Base-by-base conservation (phyloP, 768 basidiomycete genomes). In the Rhizopogon roseolus region DNA sequence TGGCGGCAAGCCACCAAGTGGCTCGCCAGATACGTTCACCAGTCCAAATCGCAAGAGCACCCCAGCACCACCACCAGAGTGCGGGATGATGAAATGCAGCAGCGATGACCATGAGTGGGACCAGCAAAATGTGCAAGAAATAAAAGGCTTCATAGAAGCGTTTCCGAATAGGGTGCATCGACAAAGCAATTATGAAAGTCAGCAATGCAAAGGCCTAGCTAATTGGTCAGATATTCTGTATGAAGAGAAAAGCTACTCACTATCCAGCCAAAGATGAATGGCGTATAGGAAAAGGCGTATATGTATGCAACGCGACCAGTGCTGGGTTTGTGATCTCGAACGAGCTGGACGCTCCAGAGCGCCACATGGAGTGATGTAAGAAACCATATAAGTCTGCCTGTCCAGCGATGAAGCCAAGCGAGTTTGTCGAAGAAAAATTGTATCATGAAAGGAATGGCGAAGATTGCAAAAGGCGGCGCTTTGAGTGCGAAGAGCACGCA, bases 351-450 rank as follows among this genome's bases (percentile, higher is more conserved):
- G 53, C 81, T 82, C 90, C 89, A 92, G 1, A 85, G 68, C 2
- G 68, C 73, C 32, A 85, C 81, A 64, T 92, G 89, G 3, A 81
- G 58, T 3, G 77, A 65, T 6, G 80, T 77, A 50, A 87, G 65
- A 44, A 82, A 64, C 82, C 86, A 92, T 19, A 90, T 76, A 41
- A 90, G 68, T 50, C 88, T 74, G 2, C 85, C 90, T 4, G 79
- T 71, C 83, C 88, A 88, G 27, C 80, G 79, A 66, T 91, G 90
- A 6, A 90, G 70, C 68, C 81, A 76, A 5, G 81, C 77, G 9
- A 90, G 79, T 64, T 88, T 88, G 73, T 92, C 89, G 61, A 86
- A 86, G 60, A 82, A 79, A n/a, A 89, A 59, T 52, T 87, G 82
- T 39, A 79, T 77, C 54, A 81, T 71, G 57, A 78, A 79, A 0